Conservation (phyloP, 2,329 filamentous ascomycete species). For the Venturia carpophila region DNA sequence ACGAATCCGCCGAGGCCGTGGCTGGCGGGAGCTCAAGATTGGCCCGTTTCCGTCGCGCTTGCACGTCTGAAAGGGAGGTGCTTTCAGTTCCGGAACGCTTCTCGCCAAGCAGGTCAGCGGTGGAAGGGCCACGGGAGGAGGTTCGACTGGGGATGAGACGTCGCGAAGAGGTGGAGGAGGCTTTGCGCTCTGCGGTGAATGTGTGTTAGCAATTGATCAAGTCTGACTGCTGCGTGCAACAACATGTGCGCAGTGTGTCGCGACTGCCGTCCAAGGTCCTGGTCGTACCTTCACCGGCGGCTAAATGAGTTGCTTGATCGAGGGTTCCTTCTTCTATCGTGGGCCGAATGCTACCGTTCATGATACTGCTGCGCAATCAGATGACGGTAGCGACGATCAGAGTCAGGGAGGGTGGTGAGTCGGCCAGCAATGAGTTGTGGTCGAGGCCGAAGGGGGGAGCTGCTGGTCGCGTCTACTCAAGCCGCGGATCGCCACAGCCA, state of each 20-base stretch:
- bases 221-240: neutral
- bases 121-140: constrained; percentile 22
- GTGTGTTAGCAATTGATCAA: neutral
- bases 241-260: constrained; percentile 6
- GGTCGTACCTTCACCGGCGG: constrained; percentile 9
- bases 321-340: constrained; percentile 1
- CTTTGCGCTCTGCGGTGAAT: constrained; percentile 11
- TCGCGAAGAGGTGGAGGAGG: constrained; percentile 14
- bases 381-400: neutral
- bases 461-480: constrained; percentile 7
- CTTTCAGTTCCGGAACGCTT: constrained; percentile 21
- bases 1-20: constrained; percentile 11
- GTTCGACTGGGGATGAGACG: constrained; percentile 17
- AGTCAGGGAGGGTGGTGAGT: neutral
- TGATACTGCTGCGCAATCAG: neutral
- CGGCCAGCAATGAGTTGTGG: constrained; percentile 1
- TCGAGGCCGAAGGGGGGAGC: neutral
- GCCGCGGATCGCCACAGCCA: constrained; percentile 13
- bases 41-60: constrained; percentile 32
- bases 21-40: constrained; percentile 31
- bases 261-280: neutral
- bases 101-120: constrained; percentile 22
- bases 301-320: constrained; percentile 10
- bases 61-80: constrained; percentile 21
- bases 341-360: constrained; percentile 1